Percentiles rank a stretch among this genome's conserved stretches.
These are phyloP conservation scores for Blastobotrys malaysiensis DNA, from an alignment of 1,139 yeast species.

Conservation along the genomic window DNA sequence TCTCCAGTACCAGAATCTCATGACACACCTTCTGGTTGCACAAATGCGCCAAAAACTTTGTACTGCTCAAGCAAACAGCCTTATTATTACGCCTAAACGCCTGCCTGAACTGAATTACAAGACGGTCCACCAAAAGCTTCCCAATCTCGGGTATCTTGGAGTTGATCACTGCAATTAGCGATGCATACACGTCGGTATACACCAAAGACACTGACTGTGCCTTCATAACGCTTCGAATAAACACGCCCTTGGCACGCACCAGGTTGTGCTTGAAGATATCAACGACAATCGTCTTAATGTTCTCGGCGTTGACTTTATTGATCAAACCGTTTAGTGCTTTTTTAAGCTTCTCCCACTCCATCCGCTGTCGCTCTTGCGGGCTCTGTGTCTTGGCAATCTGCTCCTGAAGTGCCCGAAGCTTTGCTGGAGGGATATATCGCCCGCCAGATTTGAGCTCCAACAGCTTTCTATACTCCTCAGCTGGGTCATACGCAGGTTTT, in stretches of 20 bases:
- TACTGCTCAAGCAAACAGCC: slow-evolving; percentile 39
- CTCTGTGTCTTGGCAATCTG: slow-evolving; percentile 29
- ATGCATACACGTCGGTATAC: slow-evolving; percentile 50
- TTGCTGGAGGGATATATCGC: slow-evolving; percentile 49
- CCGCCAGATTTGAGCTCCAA: slow-evolving; percentile 42
- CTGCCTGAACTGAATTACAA: slow-evolving; percentile 55
- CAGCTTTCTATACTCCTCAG: slow-evolving; percentile 37
- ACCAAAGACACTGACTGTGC: slow-evolving; percentile 43
- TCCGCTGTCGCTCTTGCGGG: slow-evolving; percentile 43
- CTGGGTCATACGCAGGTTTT: slow-evolving; percentile 24
- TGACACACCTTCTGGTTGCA: slow-evolving; percentile 61
- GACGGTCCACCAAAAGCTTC: slow-evolving; percentile 47
- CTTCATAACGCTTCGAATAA: slow-evolving; percentile 53
- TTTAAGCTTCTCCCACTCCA: slow-evolving; percentile 52
- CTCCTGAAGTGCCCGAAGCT: slow-evolving; percentile 41
- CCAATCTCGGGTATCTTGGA: slow-evolving; percentile 70
- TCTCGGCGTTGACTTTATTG: slow-evolving; percentile 42
- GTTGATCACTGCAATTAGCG: slow-evolving; percentile 56
- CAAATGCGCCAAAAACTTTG: slow-evolving; percentile 54
- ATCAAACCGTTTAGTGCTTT: slow-evolving; percentile 45
- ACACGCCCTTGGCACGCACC: slow-evolving; percentile 54
- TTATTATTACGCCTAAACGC: slow-evolving; percentile 48
- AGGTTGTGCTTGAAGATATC: slow-evolving; percentile 52
- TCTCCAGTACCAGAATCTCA: slow-evolving; percentile 59
- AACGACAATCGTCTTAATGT: slow-evolving; percentile 44